A percentile compares a stretch with the other conserved stretches of the same genome.
phyloP scores from a whole-genome alignment of 2,329 filamentous ascomycete genomes.

The Xylaria sp. region DNA sequence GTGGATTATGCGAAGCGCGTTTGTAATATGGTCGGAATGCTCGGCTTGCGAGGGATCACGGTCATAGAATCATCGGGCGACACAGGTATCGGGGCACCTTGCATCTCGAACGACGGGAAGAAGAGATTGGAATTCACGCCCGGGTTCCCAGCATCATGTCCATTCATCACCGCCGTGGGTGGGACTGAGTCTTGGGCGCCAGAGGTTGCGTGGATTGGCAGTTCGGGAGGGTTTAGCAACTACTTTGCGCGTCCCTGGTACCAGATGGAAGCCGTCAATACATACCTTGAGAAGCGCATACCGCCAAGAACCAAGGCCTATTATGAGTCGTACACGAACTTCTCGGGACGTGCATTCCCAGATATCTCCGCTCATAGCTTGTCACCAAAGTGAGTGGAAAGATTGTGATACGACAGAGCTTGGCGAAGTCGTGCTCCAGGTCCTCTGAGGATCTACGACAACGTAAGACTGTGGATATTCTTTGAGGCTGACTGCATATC shows the following conservation, averaged over 20 bases:
- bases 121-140: constrained; percentile 25
- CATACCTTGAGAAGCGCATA: constrained; percentile 18
- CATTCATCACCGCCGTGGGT: constrained; percentile 25
- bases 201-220: constrained; percentile 22
- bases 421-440: neutral
- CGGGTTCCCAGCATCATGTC: constrained; percentile 24
- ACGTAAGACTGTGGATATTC: neutral
- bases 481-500: neutral
- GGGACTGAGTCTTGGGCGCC: constrained; percentile 21
- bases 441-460: neutral
- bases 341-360: constrained; percentile 21
- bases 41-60: constrained; percentile 64
- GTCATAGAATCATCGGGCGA: constrained; percentile 65
- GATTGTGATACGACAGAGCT: neutral
- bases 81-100: constrained; percentile 54
- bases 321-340: constrained; percentile 30
- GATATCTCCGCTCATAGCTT: constrained; percentile 29
- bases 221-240: constrained; percentile 27
- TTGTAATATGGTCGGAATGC: constrained; percentile 64
- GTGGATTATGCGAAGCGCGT: constrained; percentile 58
- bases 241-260: constrained; percentile 23
- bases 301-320: constrained; percentile 21
- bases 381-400: constrained; percentile 26
- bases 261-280: constrained; percentile 15
- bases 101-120: constrained; percentile 27